Percentiles rank a stretch among this genome's conserved stretches.
Conservation (phyloP, 176 grass and related monocot genomes). For the Zoysia pacifica region DNA sequence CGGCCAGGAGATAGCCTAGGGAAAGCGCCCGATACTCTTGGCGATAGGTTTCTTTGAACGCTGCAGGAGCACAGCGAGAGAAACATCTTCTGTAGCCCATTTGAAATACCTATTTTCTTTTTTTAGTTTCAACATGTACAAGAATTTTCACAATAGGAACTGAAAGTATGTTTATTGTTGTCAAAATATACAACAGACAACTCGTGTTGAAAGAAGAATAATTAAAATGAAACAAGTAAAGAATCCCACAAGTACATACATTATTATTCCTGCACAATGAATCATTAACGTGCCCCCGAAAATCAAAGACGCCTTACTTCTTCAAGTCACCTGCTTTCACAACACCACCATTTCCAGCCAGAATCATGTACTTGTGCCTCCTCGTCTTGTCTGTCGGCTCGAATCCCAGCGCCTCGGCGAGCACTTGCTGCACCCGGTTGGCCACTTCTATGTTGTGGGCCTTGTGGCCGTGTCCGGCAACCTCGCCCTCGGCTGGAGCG, state of each 20-base stretch:
- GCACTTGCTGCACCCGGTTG: slow-evolving; percentile 51
- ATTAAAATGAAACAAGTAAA: slow-evolving; percentile 25
- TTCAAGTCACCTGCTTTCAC: slow-evolving; percentile 29
- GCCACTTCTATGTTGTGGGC: slow-evolving; percentile 49
- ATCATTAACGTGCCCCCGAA: background rate
- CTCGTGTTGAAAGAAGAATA: background rate
- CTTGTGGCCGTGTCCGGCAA: background rate
- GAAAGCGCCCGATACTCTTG: no score
- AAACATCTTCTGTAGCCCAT: no score
- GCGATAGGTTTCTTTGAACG: no score
- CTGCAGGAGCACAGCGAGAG: no score
- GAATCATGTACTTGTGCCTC: slow-evolving; percentile 66
- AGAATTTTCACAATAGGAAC: background rate
- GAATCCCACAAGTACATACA: slow-evolving; percentile 23
- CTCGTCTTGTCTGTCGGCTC: slow-evolving; percentile 42
- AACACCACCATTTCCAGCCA: slow-evolving; percentile 55
- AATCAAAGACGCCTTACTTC: background rate
- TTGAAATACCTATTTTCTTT: background rate
- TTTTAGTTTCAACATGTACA: slow-evolving; percentile 9
- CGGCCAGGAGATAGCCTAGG: no score
- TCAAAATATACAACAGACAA: background rate
- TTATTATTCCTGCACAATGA: background rate
- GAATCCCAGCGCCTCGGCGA: slow-evolving; percentile 53
- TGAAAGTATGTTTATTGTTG: background rate
- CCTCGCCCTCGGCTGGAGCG: background rate